Base-by-base conservation (phyloP, 352 stramenopile species). In the Sclerospora graminicola region DNA sequence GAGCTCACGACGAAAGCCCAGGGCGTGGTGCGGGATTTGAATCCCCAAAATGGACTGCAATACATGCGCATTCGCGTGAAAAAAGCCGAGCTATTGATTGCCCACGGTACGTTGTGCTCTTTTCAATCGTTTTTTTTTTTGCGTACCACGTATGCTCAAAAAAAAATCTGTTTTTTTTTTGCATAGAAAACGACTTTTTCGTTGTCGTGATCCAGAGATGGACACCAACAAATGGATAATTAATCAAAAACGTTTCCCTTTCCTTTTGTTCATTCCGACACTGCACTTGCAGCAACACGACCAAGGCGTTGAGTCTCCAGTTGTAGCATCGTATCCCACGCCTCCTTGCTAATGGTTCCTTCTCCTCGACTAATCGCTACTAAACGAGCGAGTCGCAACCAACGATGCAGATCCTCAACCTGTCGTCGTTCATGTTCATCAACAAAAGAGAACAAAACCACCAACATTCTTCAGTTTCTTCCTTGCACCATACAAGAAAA, bases 11-110 rank as follows among this genome's bases (percentile, higher is more conserved):
- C 77, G 14, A 95, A 94, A 47, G 89, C 90, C 2, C 82, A 82
- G 24, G 84, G 93, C 32, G 89, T 96, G 34, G 87, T 96, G 24
- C 69, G 92, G 31, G 92, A 98, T 64, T 71, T 98, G 23, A 95
- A 97, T 57, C 90, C 92, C 9, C 96, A 95, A 62, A 95, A 97
- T 54, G 85, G 97, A 57, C 63, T 98, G 28, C 78, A 93, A 50
- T 97, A 95, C 58, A 82, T 97, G 57, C 76, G 90, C 38, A 89
- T 97, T 28, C 84, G 92, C 37, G 74, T 95, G n/a, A 24, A 94
- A 94, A 89, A 84, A 53, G 74, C 97, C 39, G 90, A 97, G 61
- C 57, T 97, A 9, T 6, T 26, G 6, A 26, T 26, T 26, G 21
- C 21, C 3, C 21, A 6, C n/a, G n/a, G n/a, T n/a, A n/a, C n/a